Base-by-base conservation (phyloP, 208 protist species). In the Willaertia magna region DNA sequence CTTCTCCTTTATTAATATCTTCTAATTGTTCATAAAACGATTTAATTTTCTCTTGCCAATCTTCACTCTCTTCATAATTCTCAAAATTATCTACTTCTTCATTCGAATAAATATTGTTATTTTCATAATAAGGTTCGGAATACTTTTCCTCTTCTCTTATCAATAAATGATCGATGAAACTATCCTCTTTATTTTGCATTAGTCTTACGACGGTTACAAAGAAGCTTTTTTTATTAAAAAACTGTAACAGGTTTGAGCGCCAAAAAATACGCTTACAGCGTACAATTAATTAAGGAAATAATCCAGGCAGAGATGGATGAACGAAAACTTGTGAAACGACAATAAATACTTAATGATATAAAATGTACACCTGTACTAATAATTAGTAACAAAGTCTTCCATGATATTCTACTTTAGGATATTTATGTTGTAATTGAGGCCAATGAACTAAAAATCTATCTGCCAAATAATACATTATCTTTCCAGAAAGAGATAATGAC, bases 391-490 rank as follows among this genome's bases (percentile, higher is more conserved):
- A 81, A 12, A 81, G 18, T 16, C 76, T 40, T 44, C 79, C 79
- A 40, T 44, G 6, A n/a, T 84, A 84, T 22, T 61, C 79, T 4
- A 43, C 44, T 43, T 43, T 40, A 44, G 22, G n/a, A 61, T 61
- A 61, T 84, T 84, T 84, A 34, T 40, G 6, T 40, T 46, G 34
- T 16, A 84, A 22, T 44, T 51, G 47, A 44, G 44, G 44, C 79
- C 79, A 84, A 4, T 84, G 79, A 0, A 84, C 79, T 44, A 84
- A 9, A 61, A 84, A 61, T 61, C 47, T 7, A 61, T 84, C 47
- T 12, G 34, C 79, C 22, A 84, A 46, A 26, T 18, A 26, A 44
- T 61, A 61, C 47, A 84, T 40, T 7, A 84, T 84, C 48, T 61
- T 61, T 40, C 79, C 79, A 39, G 79, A 44, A 7, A 44, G 4